Conservation (phyloP, 225 moss, liverwort and hornwort genomes). For the Pseudoscleropodium purum region DNA sequence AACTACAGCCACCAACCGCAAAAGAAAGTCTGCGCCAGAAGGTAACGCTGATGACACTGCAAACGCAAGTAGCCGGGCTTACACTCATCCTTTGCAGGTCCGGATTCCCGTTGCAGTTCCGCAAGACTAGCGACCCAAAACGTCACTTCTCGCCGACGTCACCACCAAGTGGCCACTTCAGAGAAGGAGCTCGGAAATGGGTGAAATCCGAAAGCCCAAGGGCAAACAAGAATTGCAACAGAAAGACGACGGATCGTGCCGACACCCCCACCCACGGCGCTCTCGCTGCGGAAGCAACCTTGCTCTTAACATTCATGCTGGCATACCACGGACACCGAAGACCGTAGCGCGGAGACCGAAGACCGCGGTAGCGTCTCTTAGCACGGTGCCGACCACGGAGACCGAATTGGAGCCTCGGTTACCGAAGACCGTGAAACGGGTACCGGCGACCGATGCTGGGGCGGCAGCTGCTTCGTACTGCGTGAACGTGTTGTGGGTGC, state of each 20-base stretch:
- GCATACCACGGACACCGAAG: not conserved
- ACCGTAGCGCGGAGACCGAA: not conserved
- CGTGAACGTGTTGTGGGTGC: not conserved
- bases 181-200: not conserved
- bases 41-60: not conserved
- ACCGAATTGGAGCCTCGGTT: not conserved
- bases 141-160: constrained; percentile 14
- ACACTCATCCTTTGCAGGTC: not conserved
- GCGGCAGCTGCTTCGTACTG: not conserved
- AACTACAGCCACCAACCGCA: not conserved
- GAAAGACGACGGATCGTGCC: not conserved
- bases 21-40: not conserved
- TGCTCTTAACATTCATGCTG: not conserved
- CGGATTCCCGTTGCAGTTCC: not conserved
- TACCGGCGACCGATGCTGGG: not conserved
- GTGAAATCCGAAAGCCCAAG: not conserved
- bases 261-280: not conserved
- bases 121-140: not conserved
- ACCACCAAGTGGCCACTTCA: not conserved
- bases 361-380: not conserved
- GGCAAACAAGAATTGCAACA: not conserved
- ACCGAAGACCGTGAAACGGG: not conserved
- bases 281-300: not conserved
- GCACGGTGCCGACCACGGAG: not conserved
- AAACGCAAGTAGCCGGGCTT: not conserved